Percentiles rank a stretch among this genome's conserved stretches.
Conservation (phyloP, 345 rosid genomes). For the Schrenkiella parvula region DNA sequence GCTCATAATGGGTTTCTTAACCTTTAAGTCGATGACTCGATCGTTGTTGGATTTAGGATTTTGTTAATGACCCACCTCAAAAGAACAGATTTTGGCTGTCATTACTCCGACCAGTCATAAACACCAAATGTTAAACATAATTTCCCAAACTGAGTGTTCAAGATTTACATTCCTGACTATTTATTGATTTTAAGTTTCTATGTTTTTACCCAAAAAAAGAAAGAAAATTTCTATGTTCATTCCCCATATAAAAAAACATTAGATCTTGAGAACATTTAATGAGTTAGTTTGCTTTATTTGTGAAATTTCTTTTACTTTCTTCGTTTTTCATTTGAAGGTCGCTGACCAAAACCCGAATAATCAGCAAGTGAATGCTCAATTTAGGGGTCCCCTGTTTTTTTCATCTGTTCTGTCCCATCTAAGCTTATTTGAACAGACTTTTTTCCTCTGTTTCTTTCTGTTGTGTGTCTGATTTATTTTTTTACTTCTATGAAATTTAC, state of each 20-base stretch:
- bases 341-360: not conserved
- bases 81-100: not conserved
- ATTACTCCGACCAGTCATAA: not conserved
- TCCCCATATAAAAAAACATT: not conserved
- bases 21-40: not conserved
- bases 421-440: not conserved
- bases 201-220: not conserved
- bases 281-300: not conserved
- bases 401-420: conserved; percentile 4
- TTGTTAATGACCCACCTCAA: not conserved
- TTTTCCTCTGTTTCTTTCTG: conserved; percentile 12
- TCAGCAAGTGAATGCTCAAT: not conserved
- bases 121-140: not conserved
- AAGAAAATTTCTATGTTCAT: not conserved
- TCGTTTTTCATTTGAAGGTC: not conserved
- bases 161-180: not conserved
- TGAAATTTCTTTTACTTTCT: not conserved
- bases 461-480: not conserved
- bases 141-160: not conserved
- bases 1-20: not conserved
- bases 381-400: not conserved
- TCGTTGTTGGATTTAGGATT: conserved; percentile 9
- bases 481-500: conserved; percentile 13
- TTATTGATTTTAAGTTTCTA: not conserved
- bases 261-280: not conserved